phyloP scores from a whole-genome alignment of 345 rosid genomes.

The Ceriops decandra region DNA sequence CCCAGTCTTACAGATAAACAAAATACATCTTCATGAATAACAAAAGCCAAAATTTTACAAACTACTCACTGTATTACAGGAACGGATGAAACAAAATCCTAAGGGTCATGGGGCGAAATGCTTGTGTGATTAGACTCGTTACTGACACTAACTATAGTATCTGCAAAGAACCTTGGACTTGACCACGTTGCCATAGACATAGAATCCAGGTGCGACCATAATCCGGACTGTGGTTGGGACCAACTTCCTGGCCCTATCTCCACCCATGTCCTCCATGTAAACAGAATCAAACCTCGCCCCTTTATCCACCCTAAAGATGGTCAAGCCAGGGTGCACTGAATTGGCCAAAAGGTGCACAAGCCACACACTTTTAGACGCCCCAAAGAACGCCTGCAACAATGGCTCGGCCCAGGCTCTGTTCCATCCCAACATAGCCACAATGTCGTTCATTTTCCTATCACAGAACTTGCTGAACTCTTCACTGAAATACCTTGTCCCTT shows the following conservation, averaged over 20 bases:
- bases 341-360: constrained; percentile 84
- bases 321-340: constrained; percentile 75
- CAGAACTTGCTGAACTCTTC: constrained; percentile 83
- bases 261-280: constrained; percentile 84
- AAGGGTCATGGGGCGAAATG: constrained; percentile 29
- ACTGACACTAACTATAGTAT: constrained; percentile 32
- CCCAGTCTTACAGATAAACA: no score
- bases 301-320: constrained; percentile 67
- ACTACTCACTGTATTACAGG: neutral
- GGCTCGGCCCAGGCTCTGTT: constrained; percentile 87
- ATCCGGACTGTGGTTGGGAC: constrained; percentile 51
- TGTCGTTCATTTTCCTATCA: constrained; percentile 90
- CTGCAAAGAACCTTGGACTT: constrained; percentile 89
- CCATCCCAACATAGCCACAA: constrained; percentile 78
- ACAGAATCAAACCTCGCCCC: constrained; percentile 55
- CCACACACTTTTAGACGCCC: constrained; percentile 82
- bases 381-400: constrained; percentile 70
- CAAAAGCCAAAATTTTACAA: constrained; percentile 5
- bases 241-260: constrained; percentile 52
- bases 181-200: constrained; percentile 69
- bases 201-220: constrained; percentile 92
- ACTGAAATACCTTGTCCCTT: constrained; percentile 87
- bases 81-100: constrained; percentile 3
- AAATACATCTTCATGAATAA: no score
- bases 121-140: constrained; percentile 3